Percentiles rank a stretch among this genome's conserved stretches.
phyloP scores from a whole-genome alignment of 805 yeast genomes.

The Hanseniaspora meyeri region DNA sequence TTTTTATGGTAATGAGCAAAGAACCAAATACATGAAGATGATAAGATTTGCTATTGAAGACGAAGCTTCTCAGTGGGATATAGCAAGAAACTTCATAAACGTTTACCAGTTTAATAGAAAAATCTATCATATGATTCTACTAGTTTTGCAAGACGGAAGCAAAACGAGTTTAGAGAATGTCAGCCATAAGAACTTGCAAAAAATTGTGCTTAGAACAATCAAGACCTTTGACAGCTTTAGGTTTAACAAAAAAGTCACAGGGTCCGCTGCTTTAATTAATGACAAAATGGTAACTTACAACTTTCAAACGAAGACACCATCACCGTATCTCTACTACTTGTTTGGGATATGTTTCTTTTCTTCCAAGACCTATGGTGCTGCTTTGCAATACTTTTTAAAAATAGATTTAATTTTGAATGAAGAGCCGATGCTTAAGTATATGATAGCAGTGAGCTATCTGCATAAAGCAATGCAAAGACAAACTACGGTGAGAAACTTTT shows the following conservation, averaged over 20 bases:
- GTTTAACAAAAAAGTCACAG: constrained; percentile 43
- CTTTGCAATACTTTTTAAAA: constrained; percentile 63
- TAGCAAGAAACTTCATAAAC: constrained; percentile 51
- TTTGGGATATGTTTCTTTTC: constrained; percentile 73
- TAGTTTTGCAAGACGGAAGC: constrained; percentile 50
- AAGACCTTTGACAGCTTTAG: constrained; percentile 74
- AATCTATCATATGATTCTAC: constrained; percentile 51
- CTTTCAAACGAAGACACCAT: constrained; percentile 30
- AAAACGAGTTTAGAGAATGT: constrained; percentile 44
- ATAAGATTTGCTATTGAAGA: constrained; percentile 62
- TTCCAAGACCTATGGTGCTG: constrained; percentile 70
- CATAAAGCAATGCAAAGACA: constrained; percentile 88
- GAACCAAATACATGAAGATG: constrained; percentile 48
- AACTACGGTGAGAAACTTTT: constrained; percentile 74
- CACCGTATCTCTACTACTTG: constrained; percentile 61
- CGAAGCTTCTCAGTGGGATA: constrained; percentile 39
- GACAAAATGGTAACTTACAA: constrained; percentile 32
- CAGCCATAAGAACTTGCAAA: constrained; percentile 75
- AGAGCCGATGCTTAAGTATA: constrained; percentile 68
- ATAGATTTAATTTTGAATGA: constrained; percentile 53
- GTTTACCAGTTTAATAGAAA: constrained; percentile 66
- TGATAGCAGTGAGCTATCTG: constrained; percentile 67
- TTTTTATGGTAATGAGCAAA: constrained; percentile 51
- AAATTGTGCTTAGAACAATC: constrained; percentile 75
- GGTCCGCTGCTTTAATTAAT: constrained; percentile 65